Evolutionary conservation across 2,329 filamentous ascomycete species (phyloP).

Genomic region (Botrytis pseudocinerea): DNA sequence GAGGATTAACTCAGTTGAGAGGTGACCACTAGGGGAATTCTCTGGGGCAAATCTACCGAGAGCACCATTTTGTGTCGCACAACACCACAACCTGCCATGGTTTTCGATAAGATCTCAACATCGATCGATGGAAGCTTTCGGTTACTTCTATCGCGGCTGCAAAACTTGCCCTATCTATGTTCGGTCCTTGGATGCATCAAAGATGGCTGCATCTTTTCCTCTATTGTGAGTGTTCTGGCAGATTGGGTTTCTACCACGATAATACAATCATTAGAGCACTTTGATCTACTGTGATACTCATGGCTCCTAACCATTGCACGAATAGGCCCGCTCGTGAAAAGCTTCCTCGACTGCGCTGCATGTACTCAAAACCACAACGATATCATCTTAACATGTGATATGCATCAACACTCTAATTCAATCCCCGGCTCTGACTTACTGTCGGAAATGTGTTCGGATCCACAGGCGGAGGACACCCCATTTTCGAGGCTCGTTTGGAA

Average conservation of each 20-base stretch:
- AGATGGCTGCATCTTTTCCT: neutral
- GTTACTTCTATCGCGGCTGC: neutral
- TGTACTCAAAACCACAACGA: neutral
- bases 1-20: neutral
- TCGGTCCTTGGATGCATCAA: neutral
- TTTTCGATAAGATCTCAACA: neutral
- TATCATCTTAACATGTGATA: neutral
- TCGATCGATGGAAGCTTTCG: neutral
- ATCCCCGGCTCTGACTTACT: too few relatives aligned
- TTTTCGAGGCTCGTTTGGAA: conserved; percentile 2
- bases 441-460: neutral
- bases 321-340: fast-evolving
- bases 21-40: neutral
- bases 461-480: neutral
- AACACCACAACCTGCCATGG: neutral
- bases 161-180: neutral
- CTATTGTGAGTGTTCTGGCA: neutral
- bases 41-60: neutral
- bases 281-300: neutral
- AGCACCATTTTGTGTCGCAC: neutral
- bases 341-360: neutral
- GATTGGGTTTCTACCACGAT: neutral
- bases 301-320: neutral
- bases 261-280: neutral
- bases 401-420: neutral